Evolutionary conservation across 140 eudicot species (phyloP), one percentile per base, ranked within the genome.

Genomic region (Erigeron philadelphicus): DNA sequence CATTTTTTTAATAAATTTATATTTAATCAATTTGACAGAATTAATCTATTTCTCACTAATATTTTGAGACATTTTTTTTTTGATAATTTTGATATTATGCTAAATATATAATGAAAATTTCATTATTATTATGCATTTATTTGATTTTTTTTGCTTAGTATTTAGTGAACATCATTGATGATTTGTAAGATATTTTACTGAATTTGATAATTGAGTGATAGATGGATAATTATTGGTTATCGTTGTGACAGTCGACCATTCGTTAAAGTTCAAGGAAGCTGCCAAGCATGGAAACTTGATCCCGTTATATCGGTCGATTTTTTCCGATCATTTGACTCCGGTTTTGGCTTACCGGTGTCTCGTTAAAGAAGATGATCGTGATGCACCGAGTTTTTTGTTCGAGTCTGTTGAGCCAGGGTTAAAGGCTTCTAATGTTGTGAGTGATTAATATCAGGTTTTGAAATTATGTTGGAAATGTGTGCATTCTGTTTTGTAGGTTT

Each of bases 261-360:
- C 87, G 11, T 83, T 10, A 56, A 89, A 82, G 76, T 93, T 93
- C 75, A 84, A 76, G 84, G 96, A 94, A 78, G 99, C 99, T 47
- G 90, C 99, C 2, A 85, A 83, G 71, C 73, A 83, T 9, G 97
- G 99, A 84, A 94, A 94, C 62, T 78, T 94, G 84, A 89, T 89
- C 67, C 99, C 99, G 3, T 56, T 94, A 70, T 85, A 81, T 74
- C 62, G 83, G 84, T 59, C 95, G 8, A 89, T 94, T 43, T 94
- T 94, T 67, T 94, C 95, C 1, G 99, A 94, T 77, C 99, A 89
- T 81, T 44, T 94, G 71, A 94, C 97, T 60, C 99, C 99, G 12
- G 99, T 94, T 80, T 85, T 94, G 38, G 97, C 99, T 15, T 94
- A 94, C 78, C 84, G 99, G 57, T 94, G 99, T 65, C 77, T 94